These are phyloP conservation scores for Aciculoconidium aculeatum DNA, from an alignment of 805 yeast genomes.

Conservation along the genomic window DNA sequence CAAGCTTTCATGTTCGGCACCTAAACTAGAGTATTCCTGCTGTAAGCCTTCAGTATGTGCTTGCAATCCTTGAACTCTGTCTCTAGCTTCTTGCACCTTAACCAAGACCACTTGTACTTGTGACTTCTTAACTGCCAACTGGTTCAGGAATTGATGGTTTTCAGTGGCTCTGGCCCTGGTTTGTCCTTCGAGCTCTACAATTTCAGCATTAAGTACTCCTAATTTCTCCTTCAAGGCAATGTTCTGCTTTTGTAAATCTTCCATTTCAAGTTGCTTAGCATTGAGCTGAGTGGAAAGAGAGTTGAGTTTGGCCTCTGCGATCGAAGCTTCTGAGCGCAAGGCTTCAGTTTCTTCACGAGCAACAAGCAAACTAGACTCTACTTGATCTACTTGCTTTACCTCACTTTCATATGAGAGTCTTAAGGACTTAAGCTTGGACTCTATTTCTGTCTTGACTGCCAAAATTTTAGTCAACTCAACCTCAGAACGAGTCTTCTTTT, in stretches of 20 bases:
- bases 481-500: slow-evolving; percentile 68
- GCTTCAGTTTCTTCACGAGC: slow-evolving; percentile 64
- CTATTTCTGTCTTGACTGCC: slow-evolving; percentile 64
- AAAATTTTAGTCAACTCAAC: slow-evolving; percentile 68
- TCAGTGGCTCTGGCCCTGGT: slow-evolving; percentile 48
- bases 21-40: too few species aligned
- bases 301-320: slow-evolving; percentile 74
- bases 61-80: too few species aligned
- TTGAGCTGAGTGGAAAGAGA: slow-evolving; percentile 61
- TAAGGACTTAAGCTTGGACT: slow-evolving; percentile 59
- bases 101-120: slow-evolving; percentile 64
- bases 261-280: slow-evolving; percentile 53
- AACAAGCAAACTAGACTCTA: slow-evolving; percentile 54
- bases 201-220: slow-evolving; percentile 60
- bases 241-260: slow-evolving; percentile 65
- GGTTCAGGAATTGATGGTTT: slow-evolving; percentile 55
- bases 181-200: slow-evolving; percentile 51
- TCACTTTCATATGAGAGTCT: slow-evolving; percentile 74
- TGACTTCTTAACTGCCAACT: slow-evolving; percentile 58
- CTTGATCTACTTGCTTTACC: slow-evolving; percentile 65
- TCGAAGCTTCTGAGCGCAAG: slow-evolving; percentile 63
- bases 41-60: too few species aligned
- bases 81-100: slow-evolving; percentile 37
- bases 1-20: too few species aligned
- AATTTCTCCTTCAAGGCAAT: slow-evolving; percentile 62